phyloP scores from a whole-genome alignment of 345 rosid genomes.

The Citrus reticulata region DNA sequence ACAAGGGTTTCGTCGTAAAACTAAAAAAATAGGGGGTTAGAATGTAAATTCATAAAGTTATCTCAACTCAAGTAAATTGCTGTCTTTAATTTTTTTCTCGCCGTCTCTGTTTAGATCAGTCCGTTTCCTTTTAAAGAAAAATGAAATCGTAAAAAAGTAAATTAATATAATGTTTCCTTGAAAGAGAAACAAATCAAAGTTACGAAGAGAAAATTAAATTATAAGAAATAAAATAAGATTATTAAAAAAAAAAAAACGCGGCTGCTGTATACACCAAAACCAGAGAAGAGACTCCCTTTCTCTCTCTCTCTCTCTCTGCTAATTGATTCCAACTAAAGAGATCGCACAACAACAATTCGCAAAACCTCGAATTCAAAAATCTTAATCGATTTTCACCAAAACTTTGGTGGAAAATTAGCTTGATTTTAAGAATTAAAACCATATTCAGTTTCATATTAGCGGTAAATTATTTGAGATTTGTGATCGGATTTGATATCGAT shows the following conservation, averaged over 20 bases:
- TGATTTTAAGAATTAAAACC: slow-evolving; percentile 1
- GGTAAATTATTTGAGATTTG: slow-evolving; percentile 17
- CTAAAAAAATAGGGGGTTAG: background rate
- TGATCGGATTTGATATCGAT: slow-evolving; percentile 36
- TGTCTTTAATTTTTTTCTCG: background rate
- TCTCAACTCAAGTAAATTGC: background rate
- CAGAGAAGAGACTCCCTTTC: slow-evolving; percentile 31
- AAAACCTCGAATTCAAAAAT: background rate
- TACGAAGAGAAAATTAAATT: background rate
- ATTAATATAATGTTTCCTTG: background rate
- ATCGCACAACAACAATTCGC: slow-evolving; percentile 31
- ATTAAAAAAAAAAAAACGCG: slow-evolving; percentile 34
- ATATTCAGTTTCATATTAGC: background rate
- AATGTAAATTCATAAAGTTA: background rate
- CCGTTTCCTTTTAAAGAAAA: background rate
- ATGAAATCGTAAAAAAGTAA: background rate
- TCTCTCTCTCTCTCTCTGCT: slow-evolving; percentile 24
- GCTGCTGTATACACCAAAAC: slow-evolving; percentile 45
- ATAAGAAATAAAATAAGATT: background rate
- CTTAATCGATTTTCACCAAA: background rate
- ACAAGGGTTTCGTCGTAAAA: background rate
- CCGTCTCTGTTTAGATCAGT: slow-evolving; percentile 1
- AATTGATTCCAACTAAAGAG: slow-evolving; percentile 42
- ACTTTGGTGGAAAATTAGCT: background rate
- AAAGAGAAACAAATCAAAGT: background rate